Conservation (phyloP, 345 rosid genomes). For the Pseudoturritis turrita region DNA sequence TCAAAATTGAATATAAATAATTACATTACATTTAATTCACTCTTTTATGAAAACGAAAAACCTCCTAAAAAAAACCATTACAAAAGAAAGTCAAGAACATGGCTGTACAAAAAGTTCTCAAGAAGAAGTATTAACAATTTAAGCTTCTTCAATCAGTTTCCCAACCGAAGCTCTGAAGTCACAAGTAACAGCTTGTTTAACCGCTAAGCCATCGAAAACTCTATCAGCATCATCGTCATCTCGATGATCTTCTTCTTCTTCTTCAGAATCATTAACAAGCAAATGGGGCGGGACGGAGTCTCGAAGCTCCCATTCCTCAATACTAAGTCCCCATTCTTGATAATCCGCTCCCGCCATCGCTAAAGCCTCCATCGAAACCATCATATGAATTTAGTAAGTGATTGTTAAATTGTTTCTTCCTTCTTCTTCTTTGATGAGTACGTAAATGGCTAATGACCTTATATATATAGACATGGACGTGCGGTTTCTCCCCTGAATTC, state of each 20-base stretch:
- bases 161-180: neutral
- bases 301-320: conserved; percentile 36
- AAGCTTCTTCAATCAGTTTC: conserved; percentile 1
- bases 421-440: conserved; percentile 12
- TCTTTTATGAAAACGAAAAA: neutral
- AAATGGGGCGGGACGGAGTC: conserved; percentile 32
- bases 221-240: conserved; percentile 10
- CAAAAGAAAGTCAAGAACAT: neutral
- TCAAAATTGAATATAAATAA: neutral
- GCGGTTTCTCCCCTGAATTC: neutral
- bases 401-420: no score
- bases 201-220: neutral
- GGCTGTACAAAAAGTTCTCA: conserved; percentile 8
- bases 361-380: conserved; percentile 41
- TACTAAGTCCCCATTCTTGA: conserved; percentile 31
- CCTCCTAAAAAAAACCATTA: neutral
- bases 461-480: conserved; percentile 18
- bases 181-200: conserved; percentile 1
- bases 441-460: conserved; percentile 9
- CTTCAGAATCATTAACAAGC: conserved; percentile 19
- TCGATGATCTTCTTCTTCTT: neutral
- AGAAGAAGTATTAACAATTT: conserved; percentile 12
- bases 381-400: neutral
- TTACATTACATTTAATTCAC: neutral
- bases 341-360: conserved; percentile 44